Conservation (phyloP, 371 early-diverging fungal species). For the Lichtheimia ornata region DNA sequence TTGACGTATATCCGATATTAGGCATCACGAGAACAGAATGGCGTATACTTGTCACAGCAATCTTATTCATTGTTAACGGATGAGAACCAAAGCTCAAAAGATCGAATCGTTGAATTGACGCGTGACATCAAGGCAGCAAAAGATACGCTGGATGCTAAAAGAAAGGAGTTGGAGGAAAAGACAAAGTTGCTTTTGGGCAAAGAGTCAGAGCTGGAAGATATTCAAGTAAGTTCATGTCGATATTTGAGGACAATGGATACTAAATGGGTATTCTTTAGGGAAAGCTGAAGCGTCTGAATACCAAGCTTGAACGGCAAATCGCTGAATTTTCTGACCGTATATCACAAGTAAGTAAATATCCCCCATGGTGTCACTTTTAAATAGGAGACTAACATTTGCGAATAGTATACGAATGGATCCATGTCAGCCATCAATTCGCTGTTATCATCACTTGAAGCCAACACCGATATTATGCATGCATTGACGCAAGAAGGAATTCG, state of each 20-base stretch:
- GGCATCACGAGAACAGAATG: slow-evolving; percentile 75
- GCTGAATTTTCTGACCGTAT: slow-evolving; percentile 2
- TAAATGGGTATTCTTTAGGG: not conserved
- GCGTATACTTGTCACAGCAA: slow-evolving; percentile 69
- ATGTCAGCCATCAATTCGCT: slow-evolving; percentile 10
- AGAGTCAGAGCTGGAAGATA: slow-evolving; percentile 10
- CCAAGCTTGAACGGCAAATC: not conserved
- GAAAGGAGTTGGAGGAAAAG: slow-evolving; percentile 19
- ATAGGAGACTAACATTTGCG: not conserved
- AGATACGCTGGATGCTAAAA: slow-evolving; percentile 45
- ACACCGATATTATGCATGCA: slow-evolving; percentile 14
- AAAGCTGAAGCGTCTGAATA: not conserved
- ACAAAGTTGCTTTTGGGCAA: slow-evolving; percentile 13
- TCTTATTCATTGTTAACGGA: slow-evolving; percentile 56
- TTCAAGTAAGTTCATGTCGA: slow-evolving; percentile 5
- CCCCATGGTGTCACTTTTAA: too few species aligned
- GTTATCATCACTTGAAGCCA: slow-evolving; percentile 13
- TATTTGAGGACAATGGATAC: not conserved
- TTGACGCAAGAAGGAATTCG: slow-evolving; percentile 10
- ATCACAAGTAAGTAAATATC: not conserved
- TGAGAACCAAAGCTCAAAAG: slow-evolving; percentile 59
- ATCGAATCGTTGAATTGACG: slow-evolving; percentile 20
- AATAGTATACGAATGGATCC: slow-evolving; percentile 6
- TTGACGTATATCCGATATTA: slow-evolving; percentile 9
- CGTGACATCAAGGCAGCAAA: slow-evolving; percentile 8